Percentiles rank a stretch among this genome's conserved stretches.
Conservation (phyloP, 2,329 filamentous ascomycete genomes). For the Drechslerella stenobrocha region DNA sequence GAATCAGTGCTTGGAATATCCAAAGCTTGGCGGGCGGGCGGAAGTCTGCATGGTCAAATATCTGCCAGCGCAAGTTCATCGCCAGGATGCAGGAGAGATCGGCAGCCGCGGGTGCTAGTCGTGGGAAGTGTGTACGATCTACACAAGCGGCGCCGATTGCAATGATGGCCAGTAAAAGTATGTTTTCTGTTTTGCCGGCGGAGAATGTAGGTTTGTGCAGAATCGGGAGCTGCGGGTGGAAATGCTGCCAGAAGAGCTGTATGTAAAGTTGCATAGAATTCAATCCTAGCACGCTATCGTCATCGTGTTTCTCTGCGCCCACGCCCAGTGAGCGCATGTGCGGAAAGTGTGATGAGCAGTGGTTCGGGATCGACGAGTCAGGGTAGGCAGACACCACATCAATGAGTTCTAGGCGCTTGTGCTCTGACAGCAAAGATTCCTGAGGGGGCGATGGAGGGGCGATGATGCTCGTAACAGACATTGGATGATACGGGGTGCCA, state of each 20-base stretch:
- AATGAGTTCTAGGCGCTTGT: conserved; percentile 80
- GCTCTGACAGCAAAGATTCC: conserved; percentile 78
- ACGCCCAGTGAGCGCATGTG: conserved; percentile 13
- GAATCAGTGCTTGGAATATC: conserved; percentile 87
- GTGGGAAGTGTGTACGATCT: conserved; percentile 76
- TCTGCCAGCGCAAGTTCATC: conserved; percentile 92
- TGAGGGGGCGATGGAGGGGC: conserved; percentile 63
- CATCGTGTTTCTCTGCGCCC: conserved; percentile 54
- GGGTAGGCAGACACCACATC: conserved; percentile 69
- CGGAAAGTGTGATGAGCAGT: conserved; percentile 54
- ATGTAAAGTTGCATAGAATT: conserved; percentile 97
- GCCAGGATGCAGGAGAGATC: conserved; percentile 86
- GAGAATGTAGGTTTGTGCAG: conserved; percentile 92
- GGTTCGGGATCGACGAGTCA: conserved; percentile 50
- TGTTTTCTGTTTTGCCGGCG: conserved; percentile 79
- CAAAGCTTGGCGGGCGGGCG: conserved; percentile 90
- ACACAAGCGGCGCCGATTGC: conserved; percentile 87
- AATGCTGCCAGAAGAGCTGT: conserved; percentile 89
- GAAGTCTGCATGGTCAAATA: conserved; percentile 89
- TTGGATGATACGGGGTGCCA: conserved; percentile 69
- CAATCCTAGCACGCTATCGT: conserved; percentile 72
- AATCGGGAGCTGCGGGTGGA: conserved; percentile 91
- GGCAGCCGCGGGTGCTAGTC: conserved; percentile 74
- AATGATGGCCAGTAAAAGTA: conserved; percentile 85
- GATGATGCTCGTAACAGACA: conserved; percentile 75